Base-by-base conservation (phyloP, 208 protist species). In the Acanthamoeba royreba region DNA sequence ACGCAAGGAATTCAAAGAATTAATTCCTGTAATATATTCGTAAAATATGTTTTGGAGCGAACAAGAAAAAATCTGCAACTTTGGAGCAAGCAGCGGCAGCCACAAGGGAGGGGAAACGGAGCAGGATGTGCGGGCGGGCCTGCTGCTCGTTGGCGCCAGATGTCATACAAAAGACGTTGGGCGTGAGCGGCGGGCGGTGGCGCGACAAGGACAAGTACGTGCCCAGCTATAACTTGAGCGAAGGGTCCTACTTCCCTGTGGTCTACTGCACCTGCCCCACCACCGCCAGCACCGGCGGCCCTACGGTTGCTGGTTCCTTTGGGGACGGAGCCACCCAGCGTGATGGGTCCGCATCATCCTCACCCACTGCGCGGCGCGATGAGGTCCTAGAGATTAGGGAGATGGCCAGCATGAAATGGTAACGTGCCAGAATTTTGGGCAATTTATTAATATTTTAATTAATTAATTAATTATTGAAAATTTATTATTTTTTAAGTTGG, bases 71-170 rank as follows among this genome's bases (percentile, higher is more conserved):
- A n/a, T n/a, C n/a, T n/a, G n/a, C n/a, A n/a, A n/a, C n/a, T n/a
- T n/a, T n/a, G n/a, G n/a, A n/a, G n/a, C n/a, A n/a, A n/a, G n/a
- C n/a, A n/a, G n/a, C n/a, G n/a, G n/a, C n/a, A n/a, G n/a, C n/a
- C n/a, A n/a, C n/a, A n/a, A n/a, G n/a, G n/a, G n/a, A n/a, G n/a
- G n/a, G n/a, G n/a, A n/a, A 61, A n/a, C n/a, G 53, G 53, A n/a
- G n/a, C 15, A 83, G 4, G 9, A 92, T 92, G 86, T 92, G 86
- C 42, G 86, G 86, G 1, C 25, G 86, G 28, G 86, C 86, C 15
- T 63, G 53, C 58, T 92, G 86, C 86, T 92, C 86, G 47, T 53
- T 92, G 47, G 47, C 86, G 38, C 86, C 86, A 8, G 86, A 74
- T 17, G 55, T 77, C 4, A 63, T 92, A 8, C 52, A 74, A n/a